These are phyloP conservation scores for Aspergillus baeticus DNA, from an alignment of 495 filamentous ascomycete species.

Conservation along the genomic window DNA sequence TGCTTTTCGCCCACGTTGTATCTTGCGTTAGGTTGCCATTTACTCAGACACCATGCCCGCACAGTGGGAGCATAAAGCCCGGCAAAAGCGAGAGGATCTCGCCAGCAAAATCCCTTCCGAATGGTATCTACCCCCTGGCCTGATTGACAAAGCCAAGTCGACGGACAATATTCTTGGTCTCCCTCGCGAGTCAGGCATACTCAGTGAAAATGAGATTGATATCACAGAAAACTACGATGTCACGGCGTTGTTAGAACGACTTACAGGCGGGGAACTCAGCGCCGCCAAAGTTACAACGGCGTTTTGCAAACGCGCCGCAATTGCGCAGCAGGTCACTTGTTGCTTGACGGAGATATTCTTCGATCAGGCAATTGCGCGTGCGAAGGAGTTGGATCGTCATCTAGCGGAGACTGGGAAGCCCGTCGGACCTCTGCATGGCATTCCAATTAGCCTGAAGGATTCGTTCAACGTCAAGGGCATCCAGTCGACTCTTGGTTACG, in stretches of 20 bases:
- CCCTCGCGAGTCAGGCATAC: constrained; percentile 40
- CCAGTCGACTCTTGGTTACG: constrained; percentile 25
- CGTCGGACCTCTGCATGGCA: constrained; percentile 59
- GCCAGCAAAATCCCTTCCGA: constrained; percentile 42
- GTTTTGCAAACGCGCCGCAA: constrained; percentile 53
- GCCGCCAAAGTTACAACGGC: constrained; percentile 50
- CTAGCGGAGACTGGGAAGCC: constrained; percentile 30
- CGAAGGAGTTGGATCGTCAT: constrained; percentile 34
- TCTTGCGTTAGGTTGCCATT: too few relatives aligned
- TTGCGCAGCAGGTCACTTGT: constrained; percentile 39
- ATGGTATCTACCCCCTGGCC: constrained; percentile 32
- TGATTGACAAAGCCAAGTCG: constrained; percentile 11
- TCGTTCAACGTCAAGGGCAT: constrained; percentile 54
- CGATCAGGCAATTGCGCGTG: constrained; percentile 29
- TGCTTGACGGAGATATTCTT: constrained; percentile 63
- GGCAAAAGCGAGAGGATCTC: constrained; percentile 36
- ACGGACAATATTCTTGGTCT: constrained; percentile 30
- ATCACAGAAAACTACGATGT: constrained; percentile 57
- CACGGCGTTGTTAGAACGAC: constrained; percentile 30
- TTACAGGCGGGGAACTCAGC: constrained; percentile 35
- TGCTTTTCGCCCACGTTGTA: too few relatives aligned
- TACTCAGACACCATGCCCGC: constrained; percentile 11
- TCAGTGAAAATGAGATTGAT: constrained; percentile 47
- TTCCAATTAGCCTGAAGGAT: constrained; percentile 67
- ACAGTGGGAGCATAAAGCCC: constrained; percentile 23